A percentile compares a stretch with the other conserved stretches of the same genome.
These are phyloP conservation scores for Saccharomycopsis sp. DNA, from an alignment of 805 yeast genomes.

Conservation along the genomic window DNA sequence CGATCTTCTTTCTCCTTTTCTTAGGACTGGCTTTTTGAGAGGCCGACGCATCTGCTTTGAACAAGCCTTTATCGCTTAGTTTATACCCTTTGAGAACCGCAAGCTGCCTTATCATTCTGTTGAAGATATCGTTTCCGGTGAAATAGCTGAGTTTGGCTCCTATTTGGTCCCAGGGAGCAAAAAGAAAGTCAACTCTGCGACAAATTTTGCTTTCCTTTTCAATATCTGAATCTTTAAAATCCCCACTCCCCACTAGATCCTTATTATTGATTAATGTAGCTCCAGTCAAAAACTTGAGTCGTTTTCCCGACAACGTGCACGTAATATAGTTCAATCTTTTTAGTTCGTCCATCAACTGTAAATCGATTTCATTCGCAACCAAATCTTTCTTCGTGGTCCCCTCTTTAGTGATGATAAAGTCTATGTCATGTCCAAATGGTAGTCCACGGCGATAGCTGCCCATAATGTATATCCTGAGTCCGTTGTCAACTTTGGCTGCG, in stretches of 20 bases:
- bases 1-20: not conserved
- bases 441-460: conserved; percentile 49
- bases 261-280: conserved; percentile 7
- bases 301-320: conserved; percentile 22
- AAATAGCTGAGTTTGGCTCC: conserved; percentile 48
- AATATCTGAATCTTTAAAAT: conserved; percentile 26
- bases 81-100: conserved; percentile 35
- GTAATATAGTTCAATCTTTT: conserved; percentile 26
- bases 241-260: conserved; percentile 2
- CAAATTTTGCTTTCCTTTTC: conserved; percentile 32
- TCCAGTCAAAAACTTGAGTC: conserved; percentile 13
- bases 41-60: conserved; percentile 11
- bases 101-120: conserved; percentile 37
- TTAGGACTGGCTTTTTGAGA: not conserved
- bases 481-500: conserved; percentile 30
- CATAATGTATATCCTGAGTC: conserved; percentile 34
- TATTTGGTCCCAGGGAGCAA: conserved; percentile 37
- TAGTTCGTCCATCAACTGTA: conserved; percentile 24
- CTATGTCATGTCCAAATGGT: conserved; percentile 45
- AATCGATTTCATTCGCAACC: conserved; percentile 6
- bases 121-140: conserved; percentile 48
- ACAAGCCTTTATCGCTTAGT: conserved; percentile 41
- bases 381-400: conserved; percentile 25
- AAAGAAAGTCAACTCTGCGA: conserved; percentile 48
- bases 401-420: conserved; percentile 38